Evolutionary conservation across 2,329 filamentous ascomycete species (phyloP).

Genomic region (Alternaria ventricosa): DNA sequence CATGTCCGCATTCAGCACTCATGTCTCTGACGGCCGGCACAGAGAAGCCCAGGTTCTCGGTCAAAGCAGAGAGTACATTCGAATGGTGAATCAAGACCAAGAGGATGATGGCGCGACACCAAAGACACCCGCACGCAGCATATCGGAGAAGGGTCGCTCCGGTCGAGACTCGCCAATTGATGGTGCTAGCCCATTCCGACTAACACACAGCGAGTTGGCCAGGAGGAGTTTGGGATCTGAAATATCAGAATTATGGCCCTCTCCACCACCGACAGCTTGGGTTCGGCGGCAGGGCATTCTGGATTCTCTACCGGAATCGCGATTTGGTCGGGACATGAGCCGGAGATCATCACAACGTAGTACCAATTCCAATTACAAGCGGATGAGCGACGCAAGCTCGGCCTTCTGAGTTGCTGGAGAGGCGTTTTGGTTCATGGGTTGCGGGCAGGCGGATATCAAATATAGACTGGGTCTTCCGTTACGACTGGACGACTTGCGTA

Average conservation of each 20-base stretch:
- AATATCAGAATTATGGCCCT: constrained; percentile 24
- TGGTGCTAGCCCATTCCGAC: constrained; percentile 34
- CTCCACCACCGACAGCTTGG: constrained; percentile 22
- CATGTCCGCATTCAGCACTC: constrained; percentile 27
- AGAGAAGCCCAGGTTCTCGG: constrained; percentile 6
- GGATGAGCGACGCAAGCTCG: background rate
- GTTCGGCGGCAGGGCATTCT: constrained; percentile 6
- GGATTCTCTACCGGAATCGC: constrained; percentile 1
- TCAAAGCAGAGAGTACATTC: background rate
- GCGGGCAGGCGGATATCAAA: background rate
- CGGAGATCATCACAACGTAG: background rate
- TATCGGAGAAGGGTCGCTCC: background rate
- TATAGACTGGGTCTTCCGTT: background rate
- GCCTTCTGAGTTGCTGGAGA: background rate
- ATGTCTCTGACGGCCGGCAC: constrained; percentile 3
- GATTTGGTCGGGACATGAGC: constrained; percentile 7
- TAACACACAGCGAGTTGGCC: constrained; percentile 36
- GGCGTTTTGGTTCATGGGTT: constrained; percentile 1
- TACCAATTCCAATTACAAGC: background rate
- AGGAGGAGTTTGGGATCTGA: constrained; percentile 26
- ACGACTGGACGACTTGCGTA: constrained; percentile 8
- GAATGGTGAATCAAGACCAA: background rate
- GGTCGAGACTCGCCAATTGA: constrained; percentile 37
- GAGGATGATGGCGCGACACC: background rate
- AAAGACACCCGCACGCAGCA: background rate